Conservation (phyloP, 768 basidiomycete genomes). For the Tephrocybe rancida region DNA sequence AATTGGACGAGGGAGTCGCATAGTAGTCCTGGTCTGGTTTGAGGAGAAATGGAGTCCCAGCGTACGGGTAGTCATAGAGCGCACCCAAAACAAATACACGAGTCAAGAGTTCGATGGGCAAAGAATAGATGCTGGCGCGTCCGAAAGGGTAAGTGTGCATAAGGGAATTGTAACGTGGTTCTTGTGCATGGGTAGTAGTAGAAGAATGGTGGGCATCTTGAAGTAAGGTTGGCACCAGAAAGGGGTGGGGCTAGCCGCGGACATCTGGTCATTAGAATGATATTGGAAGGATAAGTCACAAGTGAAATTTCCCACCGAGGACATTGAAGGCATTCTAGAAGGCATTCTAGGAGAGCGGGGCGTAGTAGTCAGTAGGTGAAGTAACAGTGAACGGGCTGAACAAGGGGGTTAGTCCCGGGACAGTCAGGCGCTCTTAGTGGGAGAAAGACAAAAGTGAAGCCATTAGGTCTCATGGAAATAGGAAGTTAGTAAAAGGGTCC, state of each 20-base stretch:
- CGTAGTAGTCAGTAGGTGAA: background rate
- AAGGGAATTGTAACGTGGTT: slow-evolving; percentile 8
- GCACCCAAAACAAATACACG: slow-evolving; percentile 60
- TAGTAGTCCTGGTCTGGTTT: slow-evolving; percentile 47
- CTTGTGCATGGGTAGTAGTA: slow-evolving; percentile 10
- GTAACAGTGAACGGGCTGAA: background rate
- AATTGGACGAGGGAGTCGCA: slow-evolving; percentile 42
- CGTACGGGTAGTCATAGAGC: slow-evolving; percentile 43
- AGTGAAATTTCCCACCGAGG: slow-evolving; percentile 5
- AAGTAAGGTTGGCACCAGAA: background rate
- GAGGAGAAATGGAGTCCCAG: slow-evolving; percentile 50
- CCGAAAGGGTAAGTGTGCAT: slow-evolving; percentile 20
- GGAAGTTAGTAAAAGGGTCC: slow-evolving; percentile 12
- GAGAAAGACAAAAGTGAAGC: slow-evolving; percentile 5
- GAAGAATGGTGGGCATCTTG: slow-evolving; percentile 8
- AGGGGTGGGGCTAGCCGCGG: slow-evolving; percentile 11
- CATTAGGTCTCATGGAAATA: slow-evolving; percentile 13
- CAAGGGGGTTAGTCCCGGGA: background rate
- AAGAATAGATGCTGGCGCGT: slow-evolving; percentile 38
- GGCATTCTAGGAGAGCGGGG: too few species aligned
- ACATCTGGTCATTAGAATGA: slow-evolving; percentile 5
- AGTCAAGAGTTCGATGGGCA: slow-evolving; percentile 63
- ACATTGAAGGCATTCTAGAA: background rate
- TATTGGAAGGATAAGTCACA: slow-evolving; percentile 3
- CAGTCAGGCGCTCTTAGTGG: background rate